Evolutionary conservation across 495 filamentous ascomycete genomes (phyloP).

Genomic region (Hypoxylon rickii): DNA sequence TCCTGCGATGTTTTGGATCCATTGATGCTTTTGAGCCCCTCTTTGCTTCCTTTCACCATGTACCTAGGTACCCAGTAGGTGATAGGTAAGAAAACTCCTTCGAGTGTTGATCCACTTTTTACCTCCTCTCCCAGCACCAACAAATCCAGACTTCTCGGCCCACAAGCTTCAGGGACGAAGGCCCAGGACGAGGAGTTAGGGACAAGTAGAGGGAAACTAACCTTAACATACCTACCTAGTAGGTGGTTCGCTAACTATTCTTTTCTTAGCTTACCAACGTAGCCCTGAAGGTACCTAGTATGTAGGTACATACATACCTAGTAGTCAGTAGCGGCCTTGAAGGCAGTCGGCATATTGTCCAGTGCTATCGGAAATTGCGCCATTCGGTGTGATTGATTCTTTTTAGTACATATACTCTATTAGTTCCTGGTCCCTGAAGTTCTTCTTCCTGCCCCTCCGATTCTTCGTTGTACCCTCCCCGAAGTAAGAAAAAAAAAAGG

Average conservation of each 20-base stretch:
- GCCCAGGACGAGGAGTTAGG: too few relatives aligned
- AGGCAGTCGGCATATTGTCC: conserved; percentile 21
- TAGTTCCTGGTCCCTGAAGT: background rate
- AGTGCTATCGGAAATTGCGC: conserved; percentile 25
- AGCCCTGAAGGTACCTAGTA: too few relatives aligned
- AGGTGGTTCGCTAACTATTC: too few relatives aligned
- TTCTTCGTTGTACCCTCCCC: conserved; percentile 9
- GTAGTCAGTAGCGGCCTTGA: background rate
- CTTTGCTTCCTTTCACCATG: too few relatives aligned
- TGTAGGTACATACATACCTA: too few relatives aligned
- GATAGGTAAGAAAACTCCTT: conserved; percentile 18
- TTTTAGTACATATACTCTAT: background rate
- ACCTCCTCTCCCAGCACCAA: conserved; percentile 1
- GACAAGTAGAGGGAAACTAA: too few relatives aligned
- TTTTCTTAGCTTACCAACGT: too few relatives aligned
- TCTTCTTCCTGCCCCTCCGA: conserved; percentile 27
- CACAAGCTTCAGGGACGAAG: too few relatives aligned
- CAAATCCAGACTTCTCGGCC: background rate
- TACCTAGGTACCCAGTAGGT: too few relatives aligned
- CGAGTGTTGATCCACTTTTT: conserved; percentile 14
- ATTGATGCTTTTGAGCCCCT: conserved; percentile 18
- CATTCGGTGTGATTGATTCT: conserved; percentile 11
- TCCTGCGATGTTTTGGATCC: background rate
- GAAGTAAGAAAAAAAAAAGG: conserved; percentile 14
- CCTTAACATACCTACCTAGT: too few relatives aligned